phyloP scores from a whole-genome alignment of 2,329 filamentous ascomycete species.

The Calonectria pseudoturangicola region DNA sequence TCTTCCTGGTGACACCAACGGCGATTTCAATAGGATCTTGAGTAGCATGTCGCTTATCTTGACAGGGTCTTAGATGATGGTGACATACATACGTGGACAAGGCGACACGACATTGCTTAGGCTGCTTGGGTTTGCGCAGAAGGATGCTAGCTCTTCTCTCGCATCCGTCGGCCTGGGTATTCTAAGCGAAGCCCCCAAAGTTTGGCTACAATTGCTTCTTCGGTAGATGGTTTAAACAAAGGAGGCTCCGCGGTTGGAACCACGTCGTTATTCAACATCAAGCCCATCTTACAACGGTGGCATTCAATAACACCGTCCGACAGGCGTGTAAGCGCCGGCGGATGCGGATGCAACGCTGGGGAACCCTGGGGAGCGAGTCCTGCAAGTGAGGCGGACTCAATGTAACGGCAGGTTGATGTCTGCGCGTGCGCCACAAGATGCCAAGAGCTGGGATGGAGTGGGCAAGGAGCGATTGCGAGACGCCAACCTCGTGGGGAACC shows the following conservation, averaged over 20 bases:
- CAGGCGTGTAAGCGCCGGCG: constrained; percentile 12
- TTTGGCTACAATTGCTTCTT: constrained; percentile 18
- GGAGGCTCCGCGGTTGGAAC: constrained; percentile 22
- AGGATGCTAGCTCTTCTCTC: background rate
- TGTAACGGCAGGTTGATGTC: constrained; percentile 24
- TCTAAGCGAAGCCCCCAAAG: background rate
- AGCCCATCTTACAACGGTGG: constrained; percentile 15
- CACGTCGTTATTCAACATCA: constrained; percentile 1
- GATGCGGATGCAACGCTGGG: constrained; percentile 4
- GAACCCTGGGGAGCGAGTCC: constrained; percentile 7
- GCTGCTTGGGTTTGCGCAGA: background rate
- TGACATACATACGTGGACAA: constrained; percentile 13
- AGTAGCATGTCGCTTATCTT: constrained; percentile 8
- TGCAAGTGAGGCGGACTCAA: constrained; percentile 23
- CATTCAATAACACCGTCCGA: constrained; percentile 2
- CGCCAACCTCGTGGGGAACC: constrained; percentile 29
- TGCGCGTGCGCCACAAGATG: constrained; percentile 24
- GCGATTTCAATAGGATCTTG: constrained; percentile 1
- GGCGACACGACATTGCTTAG: background rate
- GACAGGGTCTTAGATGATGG: constrained; percentile 4
- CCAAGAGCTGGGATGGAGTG: constrained; percentile 12
- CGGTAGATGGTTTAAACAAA: constrained; percentile 8
- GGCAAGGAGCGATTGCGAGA: constrained; percentile 24
- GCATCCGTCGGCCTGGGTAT: background rate
- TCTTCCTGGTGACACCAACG: constrained; percentile 1